Evolutionary conservation across 2,329 filamentous ascomycete species (phyloP).

Genomic region (Fusarium falciforme): DNA sequence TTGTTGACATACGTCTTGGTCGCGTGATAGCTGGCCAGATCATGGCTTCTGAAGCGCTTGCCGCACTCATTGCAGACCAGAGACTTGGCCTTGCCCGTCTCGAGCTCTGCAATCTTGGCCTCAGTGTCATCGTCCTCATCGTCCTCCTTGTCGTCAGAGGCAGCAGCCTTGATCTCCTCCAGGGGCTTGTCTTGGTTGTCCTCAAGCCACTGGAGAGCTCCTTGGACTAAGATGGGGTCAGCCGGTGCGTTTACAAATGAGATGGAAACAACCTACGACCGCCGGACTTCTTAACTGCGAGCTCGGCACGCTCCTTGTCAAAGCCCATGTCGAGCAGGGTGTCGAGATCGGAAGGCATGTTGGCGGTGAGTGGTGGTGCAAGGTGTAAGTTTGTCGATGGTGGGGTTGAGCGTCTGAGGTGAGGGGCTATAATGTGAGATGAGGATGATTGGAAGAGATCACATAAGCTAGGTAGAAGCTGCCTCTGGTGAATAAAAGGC

Average conservation of each 20-base stretch:
- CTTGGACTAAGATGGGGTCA: conserved; percentile 72
- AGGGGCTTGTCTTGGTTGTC: conserved; percentile 88
- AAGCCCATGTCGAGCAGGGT: conserved; percentile 81
- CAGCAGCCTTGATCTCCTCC: conserved; percentile 76
- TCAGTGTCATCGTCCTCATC: conserved; percentile 61
- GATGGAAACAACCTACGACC: conserved; percentile 68
- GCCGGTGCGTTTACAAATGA: background rate
- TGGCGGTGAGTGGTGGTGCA: conserved; percentile 48
- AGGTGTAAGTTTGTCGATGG: conserved; percentile 33
- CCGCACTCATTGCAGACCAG: conserved; percentile 95
- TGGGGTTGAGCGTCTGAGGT: conserved; percentile 24
- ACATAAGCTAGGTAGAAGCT: background rate
- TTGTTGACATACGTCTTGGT: conserved; percentile 73
- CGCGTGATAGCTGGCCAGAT: conserved; percentile 89
- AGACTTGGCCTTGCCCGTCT: conserved; percentile 80
- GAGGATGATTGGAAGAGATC: background rate
- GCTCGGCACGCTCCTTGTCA: conserved; percentile 80
- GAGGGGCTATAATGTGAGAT: conserved; percentile 26
- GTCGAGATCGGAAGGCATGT: conserved; percentile 70
- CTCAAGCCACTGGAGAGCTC: conserved; percentile 94
- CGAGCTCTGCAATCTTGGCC: conserved; percentile 72
- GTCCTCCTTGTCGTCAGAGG: conserved; percentile 55
- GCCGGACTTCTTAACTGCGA: conserved; percentile 87
- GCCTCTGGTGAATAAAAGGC: too few relatives aligned
- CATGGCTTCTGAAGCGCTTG: conserved; percentile 86